Evolutionary conservation across 1,284 basidiomycete species (phyloP).

Genomic region (Trichosporon sp.): DNA sequence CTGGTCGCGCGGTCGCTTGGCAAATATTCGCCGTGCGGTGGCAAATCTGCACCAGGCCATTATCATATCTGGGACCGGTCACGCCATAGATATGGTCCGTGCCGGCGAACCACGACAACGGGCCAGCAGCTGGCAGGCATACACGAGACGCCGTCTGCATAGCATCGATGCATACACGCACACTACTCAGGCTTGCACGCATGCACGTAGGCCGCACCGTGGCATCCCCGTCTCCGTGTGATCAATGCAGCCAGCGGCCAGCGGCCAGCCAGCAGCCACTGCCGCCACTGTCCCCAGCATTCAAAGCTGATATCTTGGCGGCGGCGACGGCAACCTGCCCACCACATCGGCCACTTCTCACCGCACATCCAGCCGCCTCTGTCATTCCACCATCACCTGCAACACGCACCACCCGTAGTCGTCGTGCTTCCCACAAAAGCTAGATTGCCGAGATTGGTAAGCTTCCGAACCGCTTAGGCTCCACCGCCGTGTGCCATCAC

Average conservation of each 20-base stretch:
- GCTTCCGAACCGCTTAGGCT: background rate
- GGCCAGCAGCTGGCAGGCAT: too few relatives aligned
- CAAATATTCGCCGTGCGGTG: background rate
- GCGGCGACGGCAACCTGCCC: too few relatives aligned
- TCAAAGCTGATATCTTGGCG: too few relatives aligned
- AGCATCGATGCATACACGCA: too few relatives aligned
- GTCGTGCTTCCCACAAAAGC: background rate
- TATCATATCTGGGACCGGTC: background rate
- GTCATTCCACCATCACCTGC: background rate
- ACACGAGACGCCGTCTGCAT: too few relatives aligned
- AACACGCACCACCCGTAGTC: background rate
- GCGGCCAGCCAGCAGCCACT: too few relatives aligned
- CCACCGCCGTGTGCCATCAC: background rate
- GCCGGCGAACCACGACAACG: background rate
- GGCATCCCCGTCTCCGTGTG: too few relatives aligned
- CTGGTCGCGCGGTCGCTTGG: background rate
- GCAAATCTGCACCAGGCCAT: background rate
- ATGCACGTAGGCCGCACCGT: too few relatives aligned
- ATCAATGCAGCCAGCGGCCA: too few relatives aligned
- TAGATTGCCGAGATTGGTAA: conserved; percentile 3
- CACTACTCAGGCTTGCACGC: too few relatives aligned
- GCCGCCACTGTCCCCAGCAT: too few relatives aligned
- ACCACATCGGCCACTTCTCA: background rate
- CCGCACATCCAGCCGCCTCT: background rate
- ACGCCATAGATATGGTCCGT: background rate